Conservation (phyloP, 176 grass and related monocot species). For the Hsuehochloa calcarea region DNA sequence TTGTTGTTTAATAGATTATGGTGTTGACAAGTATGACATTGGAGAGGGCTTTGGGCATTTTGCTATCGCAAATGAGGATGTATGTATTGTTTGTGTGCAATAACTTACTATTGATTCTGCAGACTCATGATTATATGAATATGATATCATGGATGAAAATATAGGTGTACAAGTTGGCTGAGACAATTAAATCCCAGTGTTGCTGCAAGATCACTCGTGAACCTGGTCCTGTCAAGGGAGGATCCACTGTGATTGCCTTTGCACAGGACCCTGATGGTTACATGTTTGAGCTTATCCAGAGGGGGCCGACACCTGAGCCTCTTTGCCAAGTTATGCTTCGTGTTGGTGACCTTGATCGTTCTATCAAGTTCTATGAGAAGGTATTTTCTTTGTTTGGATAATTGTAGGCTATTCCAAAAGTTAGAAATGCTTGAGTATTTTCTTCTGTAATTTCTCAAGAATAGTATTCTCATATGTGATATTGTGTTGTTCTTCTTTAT, state of each 20-base stretch:
- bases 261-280: slow-evolving; percentile 91
- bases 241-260: slow-evolving; percentile 89
- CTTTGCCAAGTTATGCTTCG: slow-evolving; percentile 99
- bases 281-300: slow-evolving; percentile 90
- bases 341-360: slow-evolving; percentile 84
- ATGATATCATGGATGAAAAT: slow-evolving; percentile 27
- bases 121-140: slow-evolving; percentile 1
- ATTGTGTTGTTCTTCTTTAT: slow-evolving; percentile 15
- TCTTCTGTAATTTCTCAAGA: background rate
- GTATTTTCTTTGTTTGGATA: slow-evolving; percentile 37
- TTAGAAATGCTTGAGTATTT: background rate
- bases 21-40: slow-evolving; percentile 92
- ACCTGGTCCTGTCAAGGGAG: slow-evolving; percentile 96
- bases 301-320: slow-evolving; percentile 79
- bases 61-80: slow-evolving; percentile 89
- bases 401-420: background rate
- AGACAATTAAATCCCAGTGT: slow-evolving; percentile 53
- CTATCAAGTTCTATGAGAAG: slow-evolving; percentile 96
- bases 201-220: slow-evolving; percentile 84
- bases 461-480: background rate
- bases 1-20: slow-evolving; percentile 64
- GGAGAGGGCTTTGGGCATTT: slow-evolving; percentile 97
- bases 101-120: background rate
- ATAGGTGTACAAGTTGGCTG: slow-evolving; percentile 82
- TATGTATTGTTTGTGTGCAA: slow-evolving; percentile 34